phyloP scores from a whole-genome alignment of 2,329 filamentous ascomycete species.

The Diaporthe ilicicola region DNA sequence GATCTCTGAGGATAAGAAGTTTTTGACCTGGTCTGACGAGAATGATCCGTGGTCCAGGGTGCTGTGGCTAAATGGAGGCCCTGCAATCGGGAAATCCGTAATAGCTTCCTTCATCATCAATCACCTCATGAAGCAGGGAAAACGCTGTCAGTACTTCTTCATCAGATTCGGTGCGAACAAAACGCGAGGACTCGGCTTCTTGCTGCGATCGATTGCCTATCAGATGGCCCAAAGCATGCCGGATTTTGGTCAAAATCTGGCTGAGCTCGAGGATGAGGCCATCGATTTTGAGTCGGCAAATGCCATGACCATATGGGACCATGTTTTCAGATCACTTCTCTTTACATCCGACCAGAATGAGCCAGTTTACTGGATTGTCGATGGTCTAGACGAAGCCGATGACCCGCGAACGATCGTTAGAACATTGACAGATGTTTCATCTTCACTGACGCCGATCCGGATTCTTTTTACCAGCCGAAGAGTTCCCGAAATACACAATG shows the following conservation, averaged over 20 bases:
- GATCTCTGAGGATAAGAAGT: neutral
- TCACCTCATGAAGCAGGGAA: neutral
- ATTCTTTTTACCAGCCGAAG: neutral
- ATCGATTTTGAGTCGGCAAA: neutral
- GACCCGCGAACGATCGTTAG: neutral
- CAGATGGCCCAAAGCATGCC: slow-evolving; percentile 1
- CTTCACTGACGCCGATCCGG: neutral
- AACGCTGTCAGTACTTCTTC: slow-evolving; percentile 38
- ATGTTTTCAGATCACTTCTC: neutral
- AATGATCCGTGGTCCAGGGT: neutral
- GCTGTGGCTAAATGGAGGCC: slow-evolving; percentile 1
- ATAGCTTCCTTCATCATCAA: neutral
- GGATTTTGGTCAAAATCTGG: neutral
- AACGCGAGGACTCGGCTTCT: slow-evolving; percentile 21
- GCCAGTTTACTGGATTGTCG: neutral
- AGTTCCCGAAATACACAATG: neutral
- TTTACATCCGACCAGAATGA: neutral
- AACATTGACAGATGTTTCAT: slow-evolving; percentile 18
- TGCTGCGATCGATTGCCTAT: neutral
- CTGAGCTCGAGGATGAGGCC: neutral
- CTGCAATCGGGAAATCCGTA: neutral
- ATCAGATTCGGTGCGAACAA: slow-evolving; percentile 34
- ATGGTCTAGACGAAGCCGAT: neutral
- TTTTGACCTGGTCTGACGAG: neutral
- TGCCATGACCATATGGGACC: neutral